Evolutionary conservation across 1,139 yeast genomes (phyloP).

Genomic region (Hyphopichia buzzinii): DNA sequence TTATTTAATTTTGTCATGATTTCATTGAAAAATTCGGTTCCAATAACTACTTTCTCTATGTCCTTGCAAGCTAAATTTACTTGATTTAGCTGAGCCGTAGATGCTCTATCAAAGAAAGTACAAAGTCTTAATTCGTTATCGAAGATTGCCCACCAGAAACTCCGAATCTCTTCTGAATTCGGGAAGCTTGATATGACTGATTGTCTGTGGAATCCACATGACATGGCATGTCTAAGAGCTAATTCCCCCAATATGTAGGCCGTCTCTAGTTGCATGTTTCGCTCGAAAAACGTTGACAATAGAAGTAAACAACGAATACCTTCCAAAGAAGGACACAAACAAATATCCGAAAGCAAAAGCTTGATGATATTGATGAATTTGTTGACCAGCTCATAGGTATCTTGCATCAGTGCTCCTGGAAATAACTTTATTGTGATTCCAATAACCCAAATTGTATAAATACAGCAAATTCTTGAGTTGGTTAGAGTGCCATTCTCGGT

Average conservation of each 20-base stretch:
- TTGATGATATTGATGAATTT: slow-evolving; percentile 6
- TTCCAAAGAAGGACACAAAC: slow-evolving; percentile 4
- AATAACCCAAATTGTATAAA: slow-evolving; percentile 10
- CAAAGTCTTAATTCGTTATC: slow-evolving; percentile 5
- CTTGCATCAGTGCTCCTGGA: slow-evolving; percentile 5
- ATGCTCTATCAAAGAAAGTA: slow-evolving; percentile 4
- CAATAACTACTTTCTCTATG: slow-evolving; percentile 2
- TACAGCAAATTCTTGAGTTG: slow-evolving; percentile 9
- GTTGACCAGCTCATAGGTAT: slow-evolving; percentile 5
- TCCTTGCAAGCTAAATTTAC: slow-evolving; percentile 7
- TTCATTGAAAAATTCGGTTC: slow-evolving; percentile 5
- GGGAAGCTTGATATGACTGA: slow-evolving; percentile 2
- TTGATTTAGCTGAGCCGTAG: slow-evolving; percentile 5
- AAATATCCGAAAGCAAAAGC: slow-evolving; percentile 4
- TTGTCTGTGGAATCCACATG: slow-evolving; percentile 6
- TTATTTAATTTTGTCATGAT: slow-evolving; percentile 8
- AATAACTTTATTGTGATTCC: slow-evolving; percentile 9
- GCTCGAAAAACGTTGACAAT: slow-evolving; percentile 5
- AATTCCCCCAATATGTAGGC: slow-evolving; percentile 5
- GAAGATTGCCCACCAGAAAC: slow-evolving; percentile 6
- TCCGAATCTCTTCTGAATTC: not conserved
- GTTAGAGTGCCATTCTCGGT: slow-evolving; percentile 5
- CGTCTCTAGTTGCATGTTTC: slow-evolving; percentile 7
- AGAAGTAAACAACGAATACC: slow-evolving; percentile 6
- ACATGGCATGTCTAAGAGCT: slow-evolving; percentile 6